Conservation (phyloP, 129 eudicot species). For the Saposhnikovia divaricata region DNA sequence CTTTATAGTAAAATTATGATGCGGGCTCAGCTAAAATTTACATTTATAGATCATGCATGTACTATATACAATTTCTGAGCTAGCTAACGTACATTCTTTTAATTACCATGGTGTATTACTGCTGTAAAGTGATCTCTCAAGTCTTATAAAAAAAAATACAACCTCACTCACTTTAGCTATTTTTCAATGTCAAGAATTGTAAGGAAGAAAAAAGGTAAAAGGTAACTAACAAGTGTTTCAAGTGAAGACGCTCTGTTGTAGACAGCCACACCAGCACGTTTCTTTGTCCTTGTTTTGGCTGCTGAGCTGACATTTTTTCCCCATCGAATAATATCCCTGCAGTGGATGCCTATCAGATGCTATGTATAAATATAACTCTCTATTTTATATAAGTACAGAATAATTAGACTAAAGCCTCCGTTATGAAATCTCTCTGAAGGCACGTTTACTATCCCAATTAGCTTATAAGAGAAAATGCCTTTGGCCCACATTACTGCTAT, state of each 20-base stretch:
- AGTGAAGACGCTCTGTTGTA: conserved; percentile 92
- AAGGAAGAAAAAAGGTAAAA: conserved; percentile 8
- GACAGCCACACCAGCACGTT: conserved; percentile 94
- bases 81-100: background rate
- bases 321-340: conserved; percentile 82
- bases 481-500: background rate
- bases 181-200: background rate
- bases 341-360: conserved; percentile 12
- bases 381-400: background rate
- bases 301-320: conserved; percentile 74
- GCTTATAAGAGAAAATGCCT: background rate
- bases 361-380: background rate
- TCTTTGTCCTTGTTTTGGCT: conserved; percentile 67
- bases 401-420: background rate
- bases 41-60: background rate
- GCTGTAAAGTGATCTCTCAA: background rate
- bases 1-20: background rate
- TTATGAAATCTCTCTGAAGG: background rate
- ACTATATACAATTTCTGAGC: background rate
- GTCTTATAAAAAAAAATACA: background rate
- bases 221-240: conserved; percentile 77
- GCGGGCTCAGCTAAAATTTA: background rate
- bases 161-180: background rate
- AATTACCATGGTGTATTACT: background rate
- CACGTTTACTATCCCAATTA: background rate